Conservation (phyloP, 2,329 filamentous ascomycete genomes). For the Ceratocystis variospora region DNA sequence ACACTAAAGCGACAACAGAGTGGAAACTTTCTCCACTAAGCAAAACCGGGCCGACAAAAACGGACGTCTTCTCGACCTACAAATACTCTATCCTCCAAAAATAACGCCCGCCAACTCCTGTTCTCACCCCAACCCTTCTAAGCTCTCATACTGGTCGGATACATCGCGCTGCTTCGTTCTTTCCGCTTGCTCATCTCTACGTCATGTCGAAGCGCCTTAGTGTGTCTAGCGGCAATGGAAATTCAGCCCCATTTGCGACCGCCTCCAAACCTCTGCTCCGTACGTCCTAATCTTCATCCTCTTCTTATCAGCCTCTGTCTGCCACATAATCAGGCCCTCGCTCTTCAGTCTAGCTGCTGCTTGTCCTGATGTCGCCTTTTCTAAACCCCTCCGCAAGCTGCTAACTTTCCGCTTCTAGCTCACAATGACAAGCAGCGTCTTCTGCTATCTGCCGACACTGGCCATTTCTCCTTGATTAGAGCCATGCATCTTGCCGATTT, state of each 20-base stretch:
- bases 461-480: constrained; percentile 57
- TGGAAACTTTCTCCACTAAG: not conserved
- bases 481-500: constrained; percentile 68
- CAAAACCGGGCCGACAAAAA: not conserved
- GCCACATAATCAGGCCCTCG: too few relatives aligned
- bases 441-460: constrained; percentile 53
- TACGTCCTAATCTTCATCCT: constrained; percentile 22
- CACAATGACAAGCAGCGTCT: constrained; percentile 59
- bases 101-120: too few relatives aligned
- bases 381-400: not conserved
- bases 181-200: not conserved
- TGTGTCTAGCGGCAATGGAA: constrained; percentile 33
- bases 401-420: constrained; percentile 29
- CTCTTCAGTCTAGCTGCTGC: not conserved
- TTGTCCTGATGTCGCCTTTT: not conserved
- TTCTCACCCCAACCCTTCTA: too few relatives aligned
- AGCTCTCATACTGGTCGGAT: too few relatives aligned
- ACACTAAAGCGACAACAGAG: not conserved
- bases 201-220: constrained; percentile 51
- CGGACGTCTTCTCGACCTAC: too few relatives aligned
- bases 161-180: not conserved
- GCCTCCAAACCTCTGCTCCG: constrained; percentile 21
- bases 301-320: too few relatives aligned
- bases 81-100: too few relatives aligned
- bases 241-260: constrained; percentile 22